Evolutionary conservation across 164 flowering plant species (phyloP).

Genomic region (Chimonanthus praecox): DNA sequence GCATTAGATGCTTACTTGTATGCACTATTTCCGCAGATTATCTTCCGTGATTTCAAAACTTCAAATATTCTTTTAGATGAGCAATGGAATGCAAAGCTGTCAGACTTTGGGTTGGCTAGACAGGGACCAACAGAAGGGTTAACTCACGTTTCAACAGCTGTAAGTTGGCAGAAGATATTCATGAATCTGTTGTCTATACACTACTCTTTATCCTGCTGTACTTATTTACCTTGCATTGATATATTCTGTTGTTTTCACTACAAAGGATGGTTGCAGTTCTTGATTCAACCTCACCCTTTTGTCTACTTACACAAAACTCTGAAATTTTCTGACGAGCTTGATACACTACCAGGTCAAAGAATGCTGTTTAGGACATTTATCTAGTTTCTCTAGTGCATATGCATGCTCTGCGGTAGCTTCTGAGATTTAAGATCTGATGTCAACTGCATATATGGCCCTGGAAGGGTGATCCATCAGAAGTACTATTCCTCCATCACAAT

Average conservation of each 20-base stretch:
- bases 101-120: constrained; percentile 95
- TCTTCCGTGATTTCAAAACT: constrained; percentile 88
- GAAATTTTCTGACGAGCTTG: background rate
- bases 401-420: no score
- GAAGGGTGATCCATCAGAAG: no score
- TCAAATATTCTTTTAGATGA: constrained; percentile 91
- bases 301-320: background rate
- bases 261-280: background rate
- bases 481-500: no score
- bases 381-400: background rate
- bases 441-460: no score
- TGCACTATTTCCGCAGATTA: constrained; percentile 45
- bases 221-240: background rate
- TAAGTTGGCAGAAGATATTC: constrained; percentile 27
- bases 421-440: no score
- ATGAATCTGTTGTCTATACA: background rate
- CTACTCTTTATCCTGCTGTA: background rate
- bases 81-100: constrained; percentile 91
- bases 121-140: constrained; percentile 83
- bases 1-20: background rate
- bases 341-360: background rate
- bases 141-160: constrained; percentile 92
- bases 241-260: background rate
- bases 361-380: background rate
- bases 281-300: background rate